These are phyloP conservation scores for Hsuehochloa calcarea DNA, from an alignment of 176 grass and related monocot species.

Conservation along the genomic window DNA sequence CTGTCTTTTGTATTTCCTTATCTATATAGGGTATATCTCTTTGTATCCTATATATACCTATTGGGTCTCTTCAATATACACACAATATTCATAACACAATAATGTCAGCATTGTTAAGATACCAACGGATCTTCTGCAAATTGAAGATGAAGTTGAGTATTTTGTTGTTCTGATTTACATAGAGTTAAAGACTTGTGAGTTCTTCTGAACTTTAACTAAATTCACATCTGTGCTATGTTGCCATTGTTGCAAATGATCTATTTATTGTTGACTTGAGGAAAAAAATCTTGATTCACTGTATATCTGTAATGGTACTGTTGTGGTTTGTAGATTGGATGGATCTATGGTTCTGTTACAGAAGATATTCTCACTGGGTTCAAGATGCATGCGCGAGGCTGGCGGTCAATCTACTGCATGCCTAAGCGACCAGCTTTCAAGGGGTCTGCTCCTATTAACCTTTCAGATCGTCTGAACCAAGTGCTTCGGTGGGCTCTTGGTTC, in stretches of 20 bases:
- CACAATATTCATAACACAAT: too few species aligned
- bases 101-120: background rate
- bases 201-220: background rate
- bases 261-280: background rate
- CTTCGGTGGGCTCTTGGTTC: slow-evolving; percentile 92
- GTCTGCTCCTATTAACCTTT: slow-evolving; percentile 89
- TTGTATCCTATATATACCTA: too few species aligned
- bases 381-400: slow-evolving; percentile 94
- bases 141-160: background rate
- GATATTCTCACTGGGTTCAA: slow-evolving; percentile 94
- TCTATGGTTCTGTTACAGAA: slow-evolving; percentile 94
- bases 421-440: slow-evolving; percentile 82
- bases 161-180: background rate
- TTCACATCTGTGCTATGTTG: background rate
- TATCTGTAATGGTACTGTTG: slow-evolving; percentile 11
- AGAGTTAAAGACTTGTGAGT: background rate
- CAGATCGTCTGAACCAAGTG: slow-evolving; percentile 93
- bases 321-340: slow-evolving; percentile 83
- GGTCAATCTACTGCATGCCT: slow-evolving; percentile 92
- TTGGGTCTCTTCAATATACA: too few species aligned
- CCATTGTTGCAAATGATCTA: background rate
- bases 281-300: background rate
- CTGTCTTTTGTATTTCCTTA: too few species aligned
- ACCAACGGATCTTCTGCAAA: slow-evolving; percentile 4
- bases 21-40: too few species aligned